Evolutionary conservation across 2,329 filamentous ascomycete species (phyloP).

Genomic region (Sclerotinia spermophila): DNA sequence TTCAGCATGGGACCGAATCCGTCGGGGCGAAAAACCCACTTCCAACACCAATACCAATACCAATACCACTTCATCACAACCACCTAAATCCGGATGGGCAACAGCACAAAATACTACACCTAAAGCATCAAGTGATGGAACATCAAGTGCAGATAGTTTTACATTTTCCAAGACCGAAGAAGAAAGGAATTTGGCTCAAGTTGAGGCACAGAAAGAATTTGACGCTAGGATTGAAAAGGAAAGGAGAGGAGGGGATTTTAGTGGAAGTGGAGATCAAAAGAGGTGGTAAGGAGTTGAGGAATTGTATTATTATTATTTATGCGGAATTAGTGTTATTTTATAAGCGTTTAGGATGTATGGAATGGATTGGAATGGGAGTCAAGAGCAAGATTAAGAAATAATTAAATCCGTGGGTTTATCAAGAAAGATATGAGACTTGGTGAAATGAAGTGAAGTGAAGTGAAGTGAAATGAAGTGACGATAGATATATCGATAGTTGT

Average conservation of each 20-base stretch:
- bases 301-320: neutral
- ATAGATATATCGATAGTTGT: too few species aligned
- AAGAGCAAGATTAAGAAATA: neutral
- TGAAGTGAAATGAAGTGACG: too few species aligned
- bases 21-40: conserved; percentile 26
- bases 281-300: conserved; percentile 23
- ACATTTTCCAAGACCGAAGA: conserved; percentile 30
- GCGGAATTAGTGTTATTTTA: too few species aligned
- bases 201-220: conserved; percentile 36
- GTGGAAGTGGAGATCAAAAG: conserved; percentile 28
- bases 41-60: conserved; percentile 7
- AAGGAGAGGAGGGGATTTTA: conserved; percentile 34
- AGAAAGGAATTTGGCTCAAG: conserved; percentile 26
- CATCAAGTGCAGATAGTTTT: conserved; percentile 25
- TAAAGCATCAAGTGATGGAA: conserved; percentile 19
- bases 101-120: conserved; percentile 20
- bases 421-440: too few species aligned
- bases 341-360: neutral
- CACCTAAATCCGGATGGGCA: conserved; percentile 20
- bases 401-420: neutral
- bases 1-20: conserved; percentile 37
- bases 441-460: too few species aligned
- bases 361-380: neutral
- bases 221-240: conserved; percentile 37
- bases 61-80: conserved; percentile 10